Base-by-base conservation (phyloP, 202 grass and related monocot species). In the Elaeis oleifera region DNA sequence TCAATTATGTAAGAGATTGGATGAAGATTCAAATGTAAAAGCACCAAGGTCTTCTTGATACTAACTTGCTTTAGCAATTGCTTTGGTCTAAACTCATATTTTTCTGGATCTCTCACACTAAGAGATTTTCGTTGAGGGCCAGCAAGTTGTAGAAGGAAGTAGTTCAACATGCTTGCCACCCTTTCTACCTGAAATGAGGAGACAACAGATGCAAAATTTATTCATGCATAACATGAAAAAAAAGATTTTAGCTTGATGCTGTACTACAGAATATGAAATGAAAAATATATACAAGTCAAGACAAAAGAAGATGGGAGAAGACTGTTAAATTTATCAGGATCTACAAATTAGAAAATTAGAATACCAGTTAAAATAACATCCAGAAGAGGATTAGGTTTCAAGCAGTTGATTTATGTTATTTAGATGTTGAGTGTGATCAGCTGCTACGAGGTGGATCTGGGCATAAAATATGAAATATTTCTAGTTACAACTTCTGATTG, bases 71-170 rank as follows among this genome's bases (percentile, higher is more conserved):
- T 97, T 71, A 96, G 79, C 50, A 96, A 74, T 75, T 96, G 79
- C 74, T 85, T 96, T 0, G 92, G 92, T 63, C 74, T 91, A 78
- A 91, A 96, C 71, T 91, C 92, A 9, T 96, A 96, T 65, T 96
- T 96, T 74, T 96, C 91, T 13, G 87, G 92, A 85, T 96, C 92
- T 82, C 91, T 96, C 25, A 96, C 87, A 16, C 66, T 91, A 36
- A 96, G 74, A 0, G 92, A 96, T 78, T 85, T 96, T 52, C 92
- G 84, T 70, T 96, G 92, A 52, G 87, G 87, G 58, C 92, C 87
- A 72, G 84, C 92, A 55, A 96, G 91, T 89, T 96, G 92, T 65
- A 91, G 83, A 32, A 96, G 87, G 68, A 96, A 96, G 68, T 91
- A 96, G 73, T 96, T 96, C 71, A 96, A 77, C 92, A 96, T 91